Evolutionary conservation across 2,329 filamentous ascomycete genomes (phyloP).

Genomic region (Lojkania enalia): DNA sequence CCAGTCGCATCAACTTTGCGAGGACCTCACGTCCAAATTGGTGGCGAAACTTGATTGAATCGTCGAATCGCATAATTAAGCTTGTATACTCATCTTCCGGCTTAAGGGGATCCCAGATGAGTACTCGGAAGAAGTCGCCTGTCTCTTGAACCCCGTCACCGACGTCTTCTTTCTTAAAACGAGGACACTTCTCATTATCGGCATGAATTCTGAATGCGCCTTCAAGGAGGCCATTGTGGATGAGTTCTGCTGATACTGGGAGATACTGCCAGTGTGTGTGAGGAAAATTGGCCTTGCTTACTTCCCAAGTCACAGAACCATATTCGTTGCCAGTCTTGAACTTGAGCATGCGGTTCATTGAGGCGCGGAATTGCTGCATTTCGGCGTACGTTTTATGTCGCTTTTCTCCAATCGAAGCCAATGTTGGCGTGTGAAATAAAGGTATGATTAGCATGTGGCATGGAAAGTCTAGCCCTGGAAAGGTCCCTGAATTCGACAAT

Average conservation of each 20-base stretch:
- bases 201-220: constrained; percentile 87
- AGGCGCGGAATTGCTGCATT: constrained; percentile 78
- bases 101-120: constrained; percentile 69
- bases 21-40: constrained; percentile 88
- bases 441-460: constrained; percentile 91
- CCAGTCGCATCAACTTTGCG: constrained; percentile 81
- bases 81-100: constrained; percentile 64
- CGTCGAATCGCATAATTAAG: constrained; percentile 73
- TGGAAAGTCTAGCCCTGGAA: constrained; percentile 73
- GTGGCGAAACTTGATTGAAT: constrained; percentile 78
- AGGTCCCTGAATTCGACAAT: constrained; percentile 71
- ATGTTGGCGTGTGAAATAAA: constrained; percentile 76
- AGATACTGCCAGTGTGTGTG: constrained; percentile 95
- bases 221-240: constrained; percentile 76
- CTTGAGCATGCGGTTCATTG: constrained; percentile 77
- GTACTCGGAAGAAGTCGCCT: constrained; percentile 75
- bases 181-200: constrained; percentile 68
- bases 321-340: constrained; percentile 58
- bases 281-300: constrained; percentile 77
- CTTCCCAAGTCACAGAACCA: constrained; percentile 89
- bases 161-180: constrained; percentile 51
- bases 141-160: constrained; percentile 49
- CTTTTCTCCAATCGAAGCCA: constrained; percentile 65
- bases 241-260: constrained; percentile 69
- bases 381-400: constrained; percentile 68